phyloP scores from a whole-genome alignment of 2,329 filamentous ascomycete species.

The Aureobasidium sp. region DNA sequence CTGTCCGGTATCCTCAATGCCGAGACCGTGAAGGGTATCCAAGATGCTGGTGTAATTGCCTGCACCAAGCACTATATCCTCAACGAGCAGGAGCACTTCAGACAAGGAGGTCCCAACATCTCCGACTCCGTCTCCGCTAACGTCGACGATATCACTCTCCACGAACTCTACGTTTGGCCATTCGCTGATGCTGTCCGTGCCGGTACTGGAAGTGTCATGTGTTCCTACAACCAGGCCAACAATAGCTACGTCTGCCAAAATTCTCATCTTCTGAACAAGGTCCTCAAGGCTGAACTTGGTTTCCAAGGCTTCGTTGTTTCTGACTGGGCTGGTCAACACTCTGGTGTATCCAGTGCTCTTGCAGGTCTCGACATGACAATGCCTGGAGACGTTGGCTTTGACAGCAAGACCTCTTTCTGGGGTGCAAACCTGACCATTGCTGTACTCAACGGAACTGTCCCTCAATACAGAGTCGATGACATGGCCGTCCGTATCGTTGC shows the following conservation, averaged over 20 bases:
- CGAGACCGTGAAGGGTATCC: constrained; percentile 70
- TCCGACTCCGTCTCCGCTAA: constrained; percentile 55
- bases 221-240: constrained; percentile 70
- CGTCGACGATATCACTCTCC: constrained; percentile 57
- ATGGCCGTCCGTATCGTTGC: constrained; percentile 79
- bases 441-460: constrained; percentile 81
- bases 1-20: constrained; percentile 66
- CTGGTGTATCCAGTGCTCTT: constrained; percentile 57
- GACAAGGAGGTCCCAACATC: constrained; percentile 51
- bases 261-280: constrained; percentile 64
- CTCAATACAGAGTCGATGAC: constrained; percentile 79
- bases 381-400: constrained; percentile 76
- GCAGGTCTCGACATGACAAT: constrained; percentile 83
- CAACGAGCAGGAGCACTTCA: constrained; percentile 68
- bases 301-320: constrained; percentile 70
- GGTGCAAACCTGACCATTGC: constrained; percentile 82
- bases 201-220: constrained; percentile 47
- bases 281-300: constrained; percentile 72
- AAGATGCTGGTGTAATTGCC: constrained; percentile 73
- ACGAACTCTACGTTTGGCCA: constrained; percentile 57
- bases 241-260: constrained; percentile 77
- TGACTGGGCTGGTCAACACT: constrained; percentile 58
- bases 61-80: constrained; percentile 71
- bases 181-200: constrained; percentile 47
- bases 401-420: constrained; percentile 68